Base-by-base conservation (phyloP, 1,139 yeast genomes). In the Yamadazyma dendronema region DNA sequence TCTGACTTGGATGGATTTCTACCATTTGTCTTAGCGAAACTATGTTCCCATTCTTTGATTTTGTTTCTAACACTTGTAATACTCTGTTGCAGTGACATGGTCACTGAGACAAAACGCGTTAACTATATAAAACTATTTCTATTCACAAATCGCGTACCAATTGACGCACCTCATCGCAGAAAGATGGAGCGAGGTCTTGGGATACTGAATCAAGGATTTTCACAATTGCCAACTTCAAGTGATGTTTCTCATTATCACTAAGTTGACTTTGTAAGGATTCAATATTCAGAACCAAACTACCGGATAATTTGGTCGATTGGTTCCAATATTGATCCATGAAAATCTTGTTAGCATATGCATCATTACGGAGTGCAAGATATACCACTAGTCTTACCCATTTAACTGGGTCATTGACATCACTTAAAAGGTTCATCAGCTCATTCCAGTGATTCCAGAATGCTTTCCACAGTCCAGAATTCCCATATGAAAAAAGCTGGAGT, bases 21-120 rank as follows among this genome's bases (percentile, higher is more conserved):
- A 2, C 76, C 73, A 40, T 77, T 49, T 17, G 49, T 40, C 14
- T 59, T 53, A 9, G 56, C 49, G 52, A 81, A 83, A 7, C 51
- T 53, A 40, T 72, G 65, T 50, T 83, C 89, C 90, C 90, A 84
- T 24, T 58, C 56, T 52, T 83, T 84, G 38, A 84, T 76, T 46
- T 74, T 71, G 25, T 56, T 36, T 31, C 43, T 47, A 14, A 43
- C 31, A n/a, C 19, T 37, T n/a, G n/a, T n/a, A n/a, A n/a, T n/a
- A n/a, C n/a, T n/a, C n/a, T n/a, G n/a, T n/a, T n/a, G n/a, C n/a
- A n/a, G n/a, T n/a, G n/a, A n/a, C n/a, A n/a, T n/a, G n/a, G n/a
- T n/a, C 26, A n/a, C 13, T 24, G 13, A 8, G 13, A 24, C 5
- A 12, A 5, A 9, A 40, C 41, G 43, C 43, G 43, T 35, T 33